These are phyloP conservation scores for Trichoderma koningiopsis DNA, from an alignment of 2,329 filamentous ascomycete genomes.

Conservation along the genomic window DNA sequence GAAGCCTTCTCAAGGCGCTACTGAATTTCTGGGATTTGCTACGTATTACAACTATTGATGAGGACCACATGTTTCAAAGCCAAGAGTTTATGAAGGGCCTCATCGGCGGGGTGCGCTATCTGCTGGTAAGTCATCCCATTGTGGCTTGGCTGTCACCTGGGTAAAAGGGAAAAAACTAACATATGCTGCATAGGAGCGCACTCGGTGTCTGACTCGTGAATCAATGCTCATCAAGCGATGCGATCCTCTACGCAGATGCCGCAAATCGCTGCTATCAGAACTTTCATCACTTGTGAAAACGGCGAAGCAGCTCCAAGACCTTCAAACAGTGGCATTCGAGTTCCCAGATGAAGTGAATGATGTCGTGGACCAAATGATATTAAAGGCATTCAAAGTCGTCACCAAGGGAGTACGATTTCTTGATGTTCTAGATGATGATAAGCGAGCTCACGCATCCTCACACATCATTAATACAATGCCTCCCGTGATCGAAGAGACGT, in stretches of 20 bases:
- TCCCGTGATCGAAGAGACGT: conserved; percentile 60
- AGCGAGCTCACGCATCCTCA: conserved; percentile 52
- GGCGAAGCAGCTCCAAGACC: conserved; percentile 80
- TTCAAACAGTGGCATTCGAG: conserved; percentile 54
- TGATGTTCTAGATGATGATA: conserved; percentile 75
- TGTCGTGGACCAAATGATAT: conserved; percentile 87
- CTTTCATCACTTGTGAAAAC: conserved; percentile 87
- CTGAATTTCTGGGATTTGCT: conserved; percentile 92
- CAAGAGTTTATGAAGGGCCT: conserved; percentile 94
- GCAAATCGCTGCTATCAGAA: conserved; percentile 87
- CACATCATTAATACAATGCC: conserved; percentile 57
- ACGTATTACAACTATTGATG: conserved; percentile 73
- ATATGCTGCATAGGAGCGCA: conserved; percentile 67
- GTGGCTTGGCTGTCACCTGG: neutral
- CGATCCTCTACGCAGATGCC: conserved; percentile 73
- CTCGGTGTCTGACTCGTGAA: conserved; percentile 83
- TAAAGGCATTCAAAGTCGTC: conserved; percentile 94
- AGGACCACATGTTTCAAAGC: conserved; percentile 78
- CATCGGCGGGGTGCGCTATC: conserved; percentile 87
- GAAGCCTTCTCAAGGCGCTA: conserved; percentile 79
- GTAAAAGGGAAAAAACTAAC: conserved; percentile 13
- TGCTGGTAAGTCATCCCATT: conserved; percentile 66
- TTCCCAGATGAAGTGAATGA: conserved; percentile 66
- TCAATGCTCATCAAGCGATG: conserved; percentile 73
- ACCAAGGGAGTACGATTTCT: conserved; percentile 86